Percentiles rank a stretch among this genome's conserved stretches.
These are phyloP conservation scores for Ascochyta pisi DNA, from an alignment of 2,329 filamentous ascomycete species.

Conservation along the genomic window DNA sequence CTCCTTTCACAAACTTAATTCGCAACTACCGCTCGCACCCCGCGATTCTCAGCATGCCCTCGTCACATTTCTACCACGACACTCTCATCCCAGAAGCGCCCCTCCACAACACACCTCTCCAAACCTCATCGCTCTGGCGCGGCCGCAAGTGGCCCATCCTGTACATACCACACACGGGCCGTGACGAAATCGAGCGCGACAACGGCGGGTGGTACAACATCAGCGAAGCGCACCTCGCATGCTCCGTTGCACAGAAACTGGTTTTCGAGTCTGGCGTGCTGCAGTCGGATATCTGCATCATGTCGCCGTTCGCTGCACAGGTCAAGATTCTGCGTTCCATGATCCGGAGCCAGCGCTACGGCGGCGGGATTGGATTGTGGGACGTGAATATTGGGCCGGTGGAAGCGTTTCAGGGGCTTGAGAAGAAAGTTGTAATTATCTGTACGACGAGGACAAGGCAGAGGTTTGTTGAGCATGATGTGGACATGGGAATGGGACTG, in stretches of 20 bases:
- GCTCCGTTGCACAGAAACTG: slow-evolving; percentile 37
- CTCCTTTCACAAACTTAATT: slow-evolving; percentile 54
- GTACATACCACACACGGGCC: slow-evolving; percentile 48
- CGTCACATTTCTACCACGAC: slow-evolving; percentile 53
- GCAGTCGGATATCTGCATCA: slow-evolving; percentile 52
- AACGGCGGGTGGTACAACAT: slow-evolving; percentile 50
- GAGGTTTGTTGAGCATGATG: slow-evolving; percentile 44
- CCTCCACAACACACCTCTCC: slow-evolving; percentile 27
- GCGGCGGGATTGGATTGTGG: slow-evolving; percentile 32
- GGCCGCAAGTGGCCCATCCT: slow-evolving; percentile 52
- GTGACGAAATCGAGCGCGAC: slow-evolving; percentile 53
- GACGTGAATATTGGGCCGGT: slow-evolving; percentile 55
- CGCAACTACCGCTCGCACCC: slow-evolving; percentile 58
- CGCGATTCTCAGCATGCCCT: slow-evolving; percentile 53
- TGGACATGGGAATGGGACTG: slow-evolving; percentile 43
- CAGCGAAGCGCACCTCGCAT: slow-evolving; percentile 41
- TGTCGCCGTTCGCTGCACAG: slow-evolving; percentile 55
- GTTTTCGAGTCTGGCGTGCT: slow-evolving; percentile 31
- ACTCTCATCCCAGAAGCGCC: slow-evolving; percentile 53
- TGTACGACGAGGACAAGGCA: slow-evolving; percentile 52
- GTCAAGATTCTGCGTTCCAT: slow-evolving; percentile 49
- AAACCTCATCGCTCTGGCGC: slow-evolving; percentile 47
- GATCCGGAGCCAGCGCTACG: slow-evolving; percentile 37
- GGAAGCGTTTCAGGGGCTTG: slow-evolving; percentile 56
- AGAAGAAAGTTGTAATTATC: slow-evolving; percentile 53